Evolutionary conservation across 495 filamentous ascomycete species (phyloP), one percentile per base, ranked within the genome.

Genomic region (Podospora appendiculata): DNA sequence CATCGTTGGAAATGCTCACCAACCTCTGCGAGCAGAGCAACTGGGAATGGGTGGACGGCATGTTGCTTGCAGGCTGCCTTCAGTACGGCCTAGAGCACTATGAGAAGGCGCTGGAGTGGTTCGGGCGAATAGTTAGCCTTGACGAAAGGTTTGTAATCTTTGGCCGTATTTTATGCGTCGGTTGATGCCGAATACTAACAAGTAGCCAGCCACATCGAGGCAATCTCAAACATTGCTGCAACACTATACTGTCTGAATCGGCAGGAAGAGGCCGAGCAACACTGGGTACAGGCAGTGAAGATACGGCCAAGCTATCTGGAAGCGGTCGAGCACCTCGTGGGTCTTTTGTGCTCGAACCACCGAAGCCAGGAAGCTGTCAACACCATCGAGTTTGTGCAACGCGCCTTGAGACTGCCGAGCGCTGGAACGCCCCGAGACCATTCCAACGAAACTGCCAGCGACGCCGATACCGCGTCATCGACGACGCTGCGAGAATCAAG

Each of bases 11-110:
- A 33, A 85, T 90, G 66, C 71, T 98, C 10, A 86, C 83, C 32
- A 82, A 82, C 57, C 71, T 96, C 25, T 95, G 91, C 66, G 83
- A 83, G 58, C 87, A 95, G 60, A 92, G 89, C 62, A 79, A 79
- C 13, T 95, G 92, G 90, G 81, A 85, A 58, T 98, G 93, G 93
- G 82, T 92, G 50, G 92, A 97, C 66, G 93, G 94, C 13, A 95
- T 98, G 79, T 73, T 96, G 18, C 79, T 98, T 13, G 91, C 86
- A 35, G 93, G 93, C 6, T 98, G 93, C 63, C 74, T 98, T 47
- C 87, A 94, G 39, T 97, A 96, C 74, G 94, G 89, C 9, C 71
- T 98, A 10, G 88, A 89, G 49, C 86, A 90, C 61, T 92, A 94
- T 63, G 80, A 88, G 51, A 84, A 87, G 61, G 89, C 94, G 8